A percentile compares a stretch with the other conserved stretches of the same genome.
phyloP scores from a whole-genome alignment of 805 yeast genomes.

The Scheffersomyces coipomensis region DNA sequence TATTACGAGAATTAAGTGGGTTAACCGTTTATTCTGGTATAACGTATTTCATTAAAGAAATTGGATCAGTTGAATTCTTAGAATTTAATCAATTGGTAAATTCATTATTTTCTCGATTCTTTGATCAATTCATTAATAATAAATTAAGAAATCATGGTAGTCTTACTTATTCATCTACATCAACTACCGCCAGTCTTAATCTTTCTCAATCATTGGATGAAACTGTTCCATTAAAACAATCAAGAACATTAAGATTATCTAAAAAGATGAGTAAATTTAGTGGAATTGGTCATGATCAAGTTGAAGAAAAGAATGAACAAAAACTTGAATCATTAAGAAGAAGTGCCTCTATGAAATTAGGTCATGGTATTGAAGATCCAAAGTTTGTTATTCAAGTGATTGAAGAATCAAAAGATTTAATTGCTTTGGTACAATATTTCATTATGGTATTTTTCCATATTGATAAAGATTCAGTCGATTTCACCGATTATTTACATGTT shows the following conservation, averaged over 20 bases:
- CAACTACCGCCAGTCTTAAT: constrained; percentile 9
- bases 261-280: constrained; percentile 26
- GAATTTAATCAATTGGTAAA: constrained; percentile 46
- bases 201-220: constrained; percentile 11
- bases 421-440: constrained; percentile 38
- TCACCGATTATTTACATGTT: constrained; percentile 24
- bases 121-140: constrained; percentile 21
- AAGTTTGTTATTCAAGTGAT: constrained; percentile 32
- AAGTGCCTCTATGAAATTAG: not conserved
- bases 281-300: constrained; percentile 4
- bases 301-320: constrained; percentile 5
- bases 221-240: constrained; percentile 16
- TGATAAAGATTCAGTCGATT: constrained; percentile 26
- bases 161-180: not conserved
- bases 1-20: constrained; percentile 21
- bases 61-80: constrained; percentile 47
- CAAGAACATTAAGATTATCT: constrained; percentile 29
- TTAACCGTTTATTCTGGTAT: constrained; percentile 30
- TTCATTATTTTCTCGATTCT: constrained; percentile 21
- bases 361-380: constrained; percentile 27
- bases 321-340: constrained; percentile 3
- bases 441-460: constrained; percentile 39
- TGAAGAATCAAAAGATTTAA: constrained; percentile 33
- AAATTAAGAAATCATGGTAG: constrained; percentile 15
- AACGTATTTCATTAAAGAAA: constrained; percentile 51